Percentiles rank a stretch among this genome's conserved stretches.
These are phyloP conservation scores for Populus nigra DNA, from an alignment of 345 rosid species.

Conservation along the genomic window DNA sequence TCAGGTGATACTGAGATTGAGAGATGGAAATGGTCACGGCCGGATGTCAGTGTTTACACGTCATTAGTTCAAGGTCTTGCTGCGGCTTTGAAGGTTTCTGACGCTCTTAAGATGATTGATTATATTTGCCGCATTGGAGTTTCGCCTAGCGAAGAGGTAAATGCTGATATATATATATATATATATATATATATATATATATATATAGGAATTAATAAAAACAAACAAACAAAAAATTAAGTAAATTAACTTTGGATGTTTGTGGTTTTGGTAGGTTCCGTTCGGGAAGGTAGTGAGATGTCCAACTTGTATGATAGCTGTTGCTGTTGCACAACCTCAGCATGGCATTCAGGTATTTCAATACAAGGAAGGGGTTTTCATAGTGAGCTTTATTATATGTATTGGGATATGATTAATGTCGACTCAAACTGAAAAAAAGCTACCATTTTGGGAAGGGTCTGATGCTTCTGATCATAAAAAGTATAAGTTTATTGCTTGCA, in stretches of 20 bases:
- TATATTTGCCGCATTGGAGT: constrained; percentile 81
- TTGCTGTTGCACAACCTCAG: constrained; percentile 87
- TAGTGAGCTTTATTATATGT: neutral
- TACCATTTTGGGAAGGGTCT: too few relatives aligned
- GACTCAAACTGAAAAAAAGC: too few relatives aligned
- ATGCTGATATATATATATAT: too few relatives aligned
- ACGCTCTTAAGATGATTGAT: constrained; percentile 66
- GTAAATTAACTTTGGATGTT: neutral
- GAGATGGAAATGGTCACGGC: constrained; percentile 92
- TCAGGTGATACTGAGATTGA: constrained; percentile 58
- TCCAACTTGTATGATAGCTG: constrained; percentile 75
- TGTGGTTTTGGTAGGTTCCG: constrained; percentile 55
- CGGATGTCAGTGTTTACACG: constrained; percentile 62
- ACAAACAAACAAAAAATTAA: too few relatives aligned
- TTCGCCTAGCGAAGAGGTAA: constrained; percentile 81
- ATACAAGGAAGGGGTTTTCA: neutral
- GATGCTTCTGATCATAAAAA: too few relatives aligned
- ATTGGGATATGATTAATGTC: neutral
- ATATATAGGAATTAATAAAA: too few relatives aligned
- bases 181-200: too few relatives aligned
- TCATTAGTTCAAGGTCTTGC: constrained; percentile 70
- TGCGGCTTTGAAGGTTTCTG: constrained; percentile 69
- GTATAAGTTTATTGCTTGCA: neutral
- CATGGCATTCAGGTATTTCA: constrained; percentile 73
- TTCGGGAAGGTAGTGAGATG: constrained; percentile 93